These are phyloP conservation scores for Trametes cinnabarina DNA, from an alignment of 768 basidiomycete species.

Conservation along the genomic window DNA sequence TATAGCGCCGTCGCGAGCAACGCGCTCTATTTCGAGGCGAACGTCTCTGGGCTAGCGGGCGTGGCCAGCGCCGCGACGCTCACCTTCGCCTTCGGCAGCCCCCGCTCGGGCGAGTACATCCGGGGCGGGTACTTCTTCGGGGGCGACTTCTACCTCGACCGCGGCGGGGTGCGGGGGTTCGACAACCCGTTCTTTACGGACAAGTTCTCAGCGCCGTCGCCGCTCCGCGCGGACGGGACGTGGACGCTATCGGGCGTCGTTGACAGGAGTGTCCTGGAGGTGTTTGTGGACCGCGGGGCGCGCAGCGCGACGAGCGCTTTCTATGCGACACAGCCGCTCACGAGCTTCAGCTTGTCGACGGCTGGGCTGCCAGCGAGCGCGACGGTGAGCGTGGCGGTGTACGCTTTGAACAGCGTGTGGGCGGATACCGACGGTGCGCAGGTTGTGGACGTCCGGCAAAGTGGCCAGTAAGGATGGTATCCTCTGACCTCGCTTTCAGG, in stretches of 20 bases:
- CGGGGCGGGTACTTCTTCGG: slow-evolving; percentile 8
- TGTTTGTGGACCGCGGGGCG: slow-evolving; percentile 11
- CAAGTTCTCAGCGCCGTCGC: slow-evolving; percentile 4
- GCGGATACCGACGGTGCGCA: not conserved
- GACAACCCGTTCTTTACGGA: slow-evolving; percentile 8
- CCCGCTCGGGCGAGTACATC: slow-evolving; percentile 9
- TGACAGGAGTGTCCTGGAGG: slow-evolving; percentile 13
- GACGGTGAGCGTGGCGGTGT: slow-evolving; percentile 6
- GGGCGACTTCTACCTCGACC: slow-evolving; percentile 15
- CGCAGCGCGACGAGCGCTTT: slow-evolving; percentile 11
- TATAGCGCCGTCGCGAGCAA: slow-evolving; percentile 4
- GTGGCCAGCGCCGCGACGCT: slow-evolving; percentile 1
- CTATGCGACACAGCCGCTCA: slow-evolving; percentile 13
- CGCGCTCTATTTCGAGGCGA: slow-evolving; percentile 11
- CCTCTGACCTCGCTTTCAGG: no score
- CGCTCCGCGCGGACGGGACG: slow-evolving; percentile 8
- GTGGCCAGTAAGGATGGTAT: no score
- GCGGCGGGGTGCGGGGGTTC: slow-evolving; percentile 6
- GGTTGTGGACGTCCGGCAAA: not conserved
- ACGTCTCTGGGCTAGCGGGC: not conserved
- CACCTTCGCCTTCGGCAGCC: slow-evolving; percentile 8
- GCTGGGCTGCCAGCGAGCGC: not conserved
- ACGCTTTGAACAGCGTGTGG: slow-evolving; percentile 9
- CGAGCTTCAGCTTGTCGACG: not conserved
- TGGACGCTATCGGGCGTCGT: slow-evolving; percentile 13